phyloP scores from a whole-genome alignment of 345 rosid species.

The Eucalyptus erythrocorys region DNA sequence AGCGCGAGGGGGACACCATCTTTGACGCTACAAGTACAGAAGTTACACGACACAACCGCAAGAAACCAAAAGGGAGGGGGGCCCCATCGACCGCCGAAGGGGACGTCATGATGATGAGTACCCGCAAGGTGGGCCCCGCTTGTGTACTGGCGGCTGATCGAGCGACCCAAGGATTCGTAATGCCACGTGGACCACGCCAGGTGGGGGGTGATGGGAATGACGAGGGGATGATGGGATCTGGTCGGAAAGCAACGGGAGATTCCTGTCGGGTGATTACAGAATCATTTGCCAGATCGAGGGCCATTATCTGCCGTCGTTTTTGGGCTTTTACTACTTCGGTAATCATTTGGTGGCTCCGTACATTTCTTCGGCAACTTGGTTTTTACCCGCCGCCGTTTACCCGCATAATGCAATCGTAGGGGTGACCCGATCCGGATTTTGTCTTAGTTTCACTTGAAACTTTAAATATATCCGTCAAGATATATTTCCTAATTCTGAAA shows the following conservation, averaged over 20 bases:
- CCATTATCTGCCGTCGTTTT: neutral
- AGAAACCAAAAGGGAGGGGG: neutral
- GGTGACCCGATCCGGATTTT: too few species aligned
- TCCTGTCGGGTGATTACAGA: neutral
- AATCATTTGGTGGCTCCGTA: neutral
- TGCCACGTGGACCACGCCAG: neutral
- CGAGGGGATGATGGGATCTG: neutral
- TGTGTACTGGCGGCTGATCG: neutral
- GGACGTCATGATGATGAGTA: neutral
- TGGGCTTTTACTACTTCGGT: neutral
- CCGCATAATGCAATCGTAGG: too few species aligned
- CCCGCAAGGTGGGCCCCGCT: neutral
- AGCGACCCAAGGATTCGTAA: neutral
- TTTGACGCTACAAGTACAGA: neutral
- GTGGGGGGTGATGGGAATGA: too few species aligned
- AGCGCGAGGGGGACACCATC: neutral
- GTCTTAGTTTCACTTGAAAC: rapidly evolving
- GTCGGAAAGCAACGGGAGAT: neutral
- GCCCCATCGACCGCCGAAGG: neutral
- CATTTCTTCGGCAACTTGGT: too few species aligned
- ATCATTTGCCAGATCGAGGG: neutral
- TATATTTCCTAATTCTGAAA: rapidly evolving
- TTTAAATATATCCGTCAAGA: rapidly evolving
- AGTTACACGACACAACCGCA: neutral
- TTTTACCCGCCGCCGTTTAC: too few species aligned